Base-by-base conservation (phyloP, 208 protist genomes). In the Acanthamoeba sp. region DNA sequence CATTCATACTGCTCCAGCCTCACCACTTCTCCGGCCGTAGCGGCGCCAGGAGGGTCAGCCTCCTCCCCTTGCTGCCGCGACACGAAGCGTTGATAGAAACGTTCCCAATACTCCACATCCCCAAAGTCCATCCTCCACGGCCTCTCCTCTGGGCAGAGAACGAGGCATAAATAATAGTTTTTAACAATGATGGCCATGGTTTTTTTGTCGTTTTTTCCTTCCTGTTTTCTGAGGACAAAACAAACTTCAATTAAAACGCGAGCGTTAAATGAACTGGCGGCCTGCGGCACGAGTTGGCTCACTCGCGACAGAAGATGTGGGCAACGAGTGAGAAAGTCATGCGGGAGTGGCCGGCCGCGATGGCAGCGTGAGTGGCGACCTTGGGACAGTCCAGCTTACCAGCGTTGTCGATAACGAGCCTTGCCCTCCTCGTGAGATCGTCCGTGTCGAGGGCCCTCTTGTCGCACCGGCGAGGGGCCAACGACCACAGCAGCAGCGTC, bases 301-400 rank as follows among this genome's bases (percentile, higher is more conserved):
- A 87, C 78, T 87, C 78, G 34, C 78, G 78, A 36, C 29, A 34
- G 45, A 87, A 87, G 29, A 87, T 29, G 29, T 87, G 78, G 27
- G 45, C 78, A 3, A 87, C 78, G 29, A 87, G 78, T 3, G 78
- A 87, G 78, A 87, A 87, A 45, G 78, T 87, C 78, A 87, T 87
- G 78, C 78, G 78, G 12, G 27, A 87, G n/a, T 87, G 78, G 29
- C 78, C 78, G 14, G 45, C 9, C 27, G 78, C 78, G 16, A 87
- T 87, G 45, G 45, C 78, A 38, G 45, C 6, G 34, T 50, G 78
- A 0, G 78, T 87, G 78, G 78, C 78, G 7, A 87, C 78, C 78
- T 87, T 87, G 45, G 78, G 78, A 20, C 40, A 50, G 12, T 87
- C 78, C 45, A 87, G 45, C 78, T 87, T 87, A 45, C n/a, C 24